phyloP scores from a whole-genome alignment of 2,329 filamentous ascomycete species.

The Aphanocladium album region DNA sequence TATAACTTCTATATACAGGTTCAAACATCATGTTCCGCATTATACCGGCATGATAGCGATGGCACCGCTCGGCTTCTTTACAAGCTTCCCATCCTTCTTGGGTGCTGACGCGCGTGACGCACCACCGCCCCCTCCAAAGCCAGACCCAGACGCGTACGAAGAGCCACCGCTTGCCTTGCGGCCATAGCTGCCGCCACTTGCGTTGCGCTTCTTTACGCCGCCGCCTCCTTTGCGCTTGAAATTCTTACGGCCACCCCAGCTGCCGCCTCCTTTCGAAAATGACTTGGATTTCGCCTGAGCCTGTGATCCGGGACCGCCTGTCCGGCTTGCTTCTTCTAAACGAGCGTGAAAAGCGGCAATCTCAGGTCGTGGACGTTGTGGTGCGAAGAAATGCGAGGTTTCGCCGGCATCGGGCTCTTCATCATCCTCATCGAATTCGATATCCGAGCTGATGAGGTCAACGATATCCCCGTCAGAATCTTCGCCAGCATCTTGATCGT shows the following conservation, averaged over 20 bases:
- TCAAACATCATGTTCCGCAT: background rate
- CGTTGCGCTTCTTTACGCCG: constrained; percentile 19
- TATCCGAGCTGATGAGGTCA: constrained; percentile 48
- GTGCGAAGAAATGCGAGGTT: constrained; percentile 44
- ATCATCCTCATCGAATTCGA: constrained; percentile 34
- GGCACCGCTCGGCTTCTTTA: constrained; percentile 29
- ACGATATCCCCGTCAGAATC: constrained; percentile 39
- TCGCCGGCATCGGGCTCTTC: constrained; percentile 22
- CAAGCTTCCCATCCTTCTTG: constrained; percentile 26
- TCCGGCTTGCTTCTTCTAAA: constrained; percentile 25
- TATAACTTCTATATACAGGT: background rate
- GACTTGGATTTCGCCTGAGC: constrained; percentile 23
- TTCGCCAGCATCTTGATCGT: constrained; percentile 18
- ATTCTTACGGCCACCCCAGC: constrained; percentile 18
- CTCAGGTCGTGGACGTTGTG: constrained; percentile 20
- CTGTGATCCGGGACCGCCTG: constrained; percentile 14
- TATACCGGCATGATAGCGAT: constrained; percentile 37
- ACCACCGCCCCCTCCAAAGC: constrained; percentile 6
- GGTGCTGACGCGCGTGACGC: constrained; percentile 8
- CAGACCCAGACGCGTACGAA: constrained; percentile 5
- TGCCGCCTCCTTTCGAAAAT: constrained; percentile 21
- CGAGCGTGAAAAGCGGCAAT: constrained; percentile 31
- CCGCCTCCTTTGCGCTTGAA: constrained; percentile 21
- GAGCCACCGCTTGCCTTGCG: constrained; percentile 24
- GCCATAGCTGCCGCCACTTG: constrained; percentile 21